Conservation (phyloP, 2,329 filamentous ascomycete species). For the Phyllosticta citribraziliensis region DNA sequence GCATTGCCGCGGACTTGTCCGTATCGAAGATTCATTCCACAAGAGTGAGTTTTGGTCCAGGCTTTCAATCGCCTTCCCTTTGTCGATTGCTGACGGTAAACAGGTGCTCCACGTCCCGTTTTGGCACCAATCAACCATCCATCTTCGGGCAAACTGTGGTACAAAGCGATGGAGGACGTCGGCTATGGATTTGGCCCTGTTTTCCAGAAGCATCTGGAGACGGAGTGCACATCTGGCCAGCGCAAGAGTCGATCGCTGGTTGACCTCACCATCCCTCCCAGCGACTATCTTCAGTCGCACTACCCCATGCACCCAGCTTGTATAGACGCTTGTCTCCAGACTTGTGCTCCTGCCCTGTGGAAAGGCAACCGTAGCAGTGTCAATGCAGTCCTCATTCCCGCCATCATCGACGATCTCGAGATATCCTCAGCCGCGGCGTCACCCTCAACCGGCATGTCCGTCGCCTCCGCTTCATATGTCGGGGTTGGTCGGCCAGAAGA, state of each 20-base stretch:
- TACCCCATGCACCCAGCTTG: slow-evolving; percentile 20
- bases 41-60: neutral
- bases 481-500: slow-evolving; percentile 12
- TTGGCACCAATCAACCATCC: slow-evolving; percentile 10
- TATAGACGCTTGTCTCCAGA: slow-evolving; percentile 22
- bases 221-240: neutral
- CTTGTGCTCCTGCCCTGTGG: slow-evolving; percentile 1
- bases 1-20: slow-evolving; percentile 16
- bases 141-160: slow-evolving; percentile 14
- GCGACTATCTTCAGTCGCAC: slow-evolving; percentile 10
- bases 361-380: slow-evolving; percentile 4
- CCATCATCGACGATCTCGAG: slow-evolving; percentile 17
- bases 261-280: slow-evolving; percentile 13
- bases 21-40: slow-evolving; percentile 6
- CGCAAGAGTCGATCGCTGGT: slow-evolving; percentile 5
- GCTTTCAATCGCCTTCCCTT: neutral
- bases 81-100: neutral
- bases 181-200: slow-evolving; percentile 8
- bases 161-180: slow-evolving; percentile 4
- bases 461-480: slow-evolving; percentile 11
- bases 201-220: slow-evolving; percentile 7
- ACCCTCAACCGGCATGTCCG: neutral
- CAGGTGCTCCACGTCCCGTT: too few relatives aligned
- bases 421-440: slow-evolving; percentile 8
- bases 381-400: slow-evolving; percentile 15